These are phyloP conservation scores for Epichloe coenophiala DNA, from an alignment of 2,329 filamentous ascomycete species.

Conservation along the genomic window DNA sequence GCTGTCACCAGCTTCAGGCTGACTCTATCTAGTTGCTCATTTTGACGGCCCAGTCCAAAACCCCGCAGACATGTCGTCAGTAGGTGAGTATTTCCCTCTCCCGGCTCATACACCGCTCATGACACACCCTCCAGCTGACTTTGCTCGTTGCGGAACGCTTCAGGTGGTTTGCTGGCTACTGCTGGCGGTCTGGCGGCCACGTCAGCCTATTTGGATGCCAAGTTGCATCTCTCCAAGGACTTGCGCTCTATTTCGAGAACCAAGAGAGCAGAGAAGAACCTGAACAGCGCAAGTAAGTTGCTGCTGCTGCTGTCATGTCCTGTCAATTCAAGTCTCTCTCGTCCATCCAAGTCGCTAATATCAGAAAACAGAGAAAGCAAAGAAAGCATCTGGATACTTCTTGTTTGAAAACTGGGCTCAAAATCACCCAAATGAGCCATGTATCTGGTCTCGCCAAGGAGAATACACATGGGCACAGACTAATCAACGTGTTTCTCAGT, in stretches of 20 bases:
- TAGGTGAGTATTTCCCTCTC: too few relatives aligned
- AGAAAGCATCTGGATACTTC: slow-evolving; percentile 4
- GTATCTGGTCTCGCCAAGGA: slow-evolving; percentile 6
- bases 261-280: not conserved
- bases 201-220: slow-evolving; percentile 5
- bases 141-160: not conserved
- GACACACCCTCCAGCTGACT: not conserved
- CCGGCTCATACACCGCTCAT: too few relatives aligned
- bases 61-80: too few relatives aligned
- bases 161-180: slow-evolving; percentile 1
- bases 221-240: slow-evolving; percentile 4
- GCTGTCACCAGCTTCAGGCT: too few relatives aligned
- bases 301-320: not conserved
- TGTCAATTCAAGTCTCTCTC: not conserved
- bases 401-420: slow-evolving; percentile 1
- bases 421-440: not conserved
- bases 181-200: slow-evolving; percentile 1
- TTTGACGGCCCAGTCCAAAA: too few relatives aligned
- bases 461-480: slow-evolving; percentile 5
- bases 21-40: too few relatives aligned
- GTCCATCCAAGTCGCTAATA: not conserved
- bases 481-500: slow-evolving; percentile 3
- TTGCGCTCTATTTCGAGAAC: not conserved
- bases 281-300: not conserved
- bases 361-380: not conserved